Evolutionary conservation across 352 stramenopile genomes (phyloP).

Genomic region (Phytophthora cryptogea): DNA sequence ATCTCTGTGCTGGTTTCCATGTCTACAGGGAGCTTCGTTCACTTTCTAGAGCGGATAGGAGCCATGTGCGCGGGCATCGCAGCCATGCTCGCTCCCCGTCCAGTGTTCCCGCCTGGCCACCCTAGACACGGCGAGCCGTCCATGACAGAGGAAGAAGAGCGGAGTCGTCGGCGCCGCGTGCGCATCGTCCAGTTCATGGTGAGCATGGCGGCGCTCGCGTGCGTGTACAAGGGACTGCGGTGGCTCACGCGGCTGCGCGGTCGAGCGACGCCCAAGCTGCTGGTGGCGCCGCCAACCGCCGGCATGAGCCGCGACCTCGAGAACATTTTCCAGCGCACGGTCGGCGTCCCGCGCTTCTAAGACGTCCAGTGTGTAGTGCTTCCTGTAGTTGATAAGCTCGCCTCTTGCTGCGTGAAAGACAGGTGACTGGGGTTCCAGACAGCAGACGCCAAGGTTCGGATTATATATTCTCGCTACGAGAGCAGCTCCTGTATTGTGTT

Average conservation of each 20-base stretch:
- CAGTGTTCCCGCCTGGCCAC: conserved; percentile 68
- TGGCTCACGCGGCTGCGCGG: conserved; percentile 58
- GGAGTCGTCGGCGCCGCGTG: conserved; percentile 67
- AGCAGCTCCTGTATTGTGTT: neutral
- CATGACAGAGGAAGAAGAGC: conserved; percentile 73
- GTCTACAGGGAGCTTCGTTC: conserved; percentile 66
- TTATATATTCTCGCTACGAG: conserved; percentile 24
- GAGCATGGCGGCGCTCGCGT: conserved; percentile 53
- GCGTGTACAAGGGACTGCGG: conserved; percentile 61
- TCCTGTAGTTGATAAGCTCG: conserved; percentile 2
- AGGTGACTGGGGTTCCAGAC: neutral
- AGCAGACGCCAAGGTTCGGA: conserved; percentile 1
- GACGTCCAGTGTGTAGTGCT: neutral
- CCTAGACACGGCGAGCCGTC: conserved; percentile 71
- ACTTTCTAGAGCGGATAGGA: conserved; percentile 85
- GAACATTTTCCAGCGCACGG: conserved; percentile 72
- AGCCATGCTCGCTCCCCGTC: conserved; percentile 67
- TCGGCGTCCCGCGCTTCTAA: conserved; percentile 42
- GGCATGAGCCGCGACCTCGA: conserved; percentile 54
- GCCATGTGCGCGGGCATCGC: conserved; percentile 74
- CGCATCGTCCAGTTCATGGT: conserved; percentile 84
- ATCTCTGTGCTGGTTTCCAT: neutral
- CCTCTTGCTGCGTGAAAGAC: neutral
- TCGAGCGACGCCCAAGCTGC: conserved; percentile 35
- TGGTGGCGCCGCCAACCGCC: conserved; percentile 34